A percentile compares a stretch with the other conserved stretches of the same genome.
Conservation (phyloP, 169 alveolate genomes). For the Fabrea salina region DNA sequence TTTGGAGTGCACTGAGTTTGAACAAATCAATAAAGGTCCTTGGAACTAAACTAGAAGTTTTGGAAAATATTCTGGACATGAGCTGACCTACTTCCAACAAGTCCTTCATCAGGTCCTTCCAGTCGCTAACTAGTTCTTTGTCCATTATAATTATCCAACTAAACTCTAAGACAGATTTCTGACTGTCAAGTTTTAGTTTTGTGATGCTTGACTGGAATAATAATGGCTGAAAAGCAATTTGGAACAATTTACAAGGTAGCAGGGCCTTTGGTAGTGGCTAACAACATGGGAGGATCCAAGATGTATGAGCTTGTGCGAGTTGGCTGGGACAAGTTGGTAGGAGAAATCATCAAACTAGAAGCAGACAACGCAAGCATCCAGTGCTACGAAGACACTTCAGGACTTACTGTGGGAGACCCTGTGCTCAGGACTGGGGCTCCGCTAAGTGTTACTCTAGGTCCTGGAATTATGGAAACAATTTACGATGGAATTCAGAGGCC, state of each 20-base stretch:
- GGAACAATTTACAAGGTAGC: constrained; percentile 94
- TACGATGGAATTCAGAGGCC: constrained; percentile 99
- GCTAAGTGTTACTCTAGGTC: constrained; percentile 97
- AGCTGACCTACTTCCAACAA: too few relatives aligned
- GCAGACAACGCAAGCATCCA: constrained; percentile 97
- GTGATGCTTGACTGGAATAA: too few relatives aligned
- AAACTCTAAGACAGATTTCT: too few relatives aligned
- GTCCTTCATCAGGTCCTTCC: too few relatives aligned
- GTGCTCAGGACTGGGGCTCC: constrained; percentile 97
- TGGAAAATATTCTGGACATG: too few relatives aligned
- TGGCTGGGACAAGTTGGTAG: constrained; percentile 96
- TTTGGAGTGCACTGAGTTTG: too few relatives aligned
- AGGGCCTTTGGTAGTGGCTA: constrained; percentile 98
- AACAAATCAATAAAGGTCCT: too few relatives aligned
- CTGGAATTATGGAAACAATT: constrained; percentile 93
- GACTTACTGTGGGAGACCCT: constrained; percentile 98
- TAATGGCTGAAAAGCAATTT: constrained; percentile 55
- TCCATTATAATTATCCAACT: too few relatives aligned
- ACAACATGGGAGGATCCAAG: constrained; percentile 98
- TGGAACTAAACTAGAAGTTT: too few relatives aligned
- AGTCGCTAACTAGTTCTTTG: too few relatives aligned
- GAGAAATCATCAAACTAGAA: constrained; percentile 97
- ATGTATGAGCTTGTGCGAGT: constrained; percentile 97
- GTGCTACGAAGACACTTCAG: constrained; percentile 98
- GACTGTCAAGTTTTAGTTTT: too few relatives aligned